A percentile compares a stretch with the other conserved stretches of the same genome.
phyloP scores from a whole-genome alignment of 2,329 filamentous ascomycete species.

The Scedosporium aurantiacum region DNA sequence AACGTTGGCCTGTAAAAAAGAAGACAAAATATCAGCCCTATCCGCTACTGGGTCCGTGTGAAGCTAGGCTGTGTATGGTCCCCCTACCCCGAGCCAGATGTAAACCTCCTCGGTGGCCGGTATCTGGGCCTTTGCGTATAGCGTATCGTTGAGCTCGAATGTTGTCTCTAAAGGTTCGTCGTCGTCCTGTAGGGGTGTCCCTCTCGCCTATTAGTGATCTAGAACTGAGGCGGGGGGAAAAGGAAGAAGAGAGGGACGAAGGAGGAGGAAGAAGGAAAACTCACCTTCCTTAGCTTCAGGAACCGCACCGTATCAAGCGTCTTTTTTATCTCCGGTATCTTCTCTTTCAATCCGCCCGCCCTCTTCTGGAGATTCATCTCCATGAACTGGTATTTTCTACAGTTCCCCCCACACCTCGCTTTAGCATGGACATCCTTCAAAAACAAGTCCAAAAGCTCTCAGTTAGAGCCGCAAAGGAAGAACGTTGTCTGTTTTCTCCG shows the following conservation, averaged over 20 bases:
- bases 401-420: slow-evolving; percentile 4
- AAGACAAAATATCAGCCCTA: too few relatives aligned
- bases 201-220: too few relatives aligned
- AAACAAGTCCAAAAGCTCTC: background rate
- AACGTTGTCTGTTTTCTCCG: background rate
- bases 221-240: too few relatives aligned
- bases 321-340: slow-evolving; percentile 95
- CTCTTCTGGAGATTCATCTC: slow-evolving; percentile 84
- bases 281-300: slow-evolving; percentile 62
- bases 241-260: too few relatives aligned
- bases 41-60: background rate
- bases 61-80: slow-evolving; percentile 10
- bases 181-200: slow-evolving; percentile 29
- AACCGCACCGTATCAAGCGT: slow-evolving; percentile 87
- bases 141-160: slow-evolving; percentile 92
- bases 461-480: too few relatives aligned
- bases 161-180: slow-evolving; percentile 74
- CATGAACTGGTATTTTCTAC: slow-evolving; percentile 99
- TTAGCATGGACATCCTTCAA: background rate
- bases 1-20: slow-evolving; percentile 80
- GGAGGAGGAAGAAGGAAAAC: slow-evolving; percentile 10
- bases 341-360: slow-evolving; percentile 72
- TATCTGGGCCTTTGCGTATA: slow-evolving; percentile 80
- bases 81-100: slow-evolving; percentile 80
- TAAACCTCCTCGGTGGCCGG: slow-evolving; percentile 83